Base-by-base conservation (phyloP, 495 filamentous ascomycete species). In the Talaromyces borbonicus region DNA sequence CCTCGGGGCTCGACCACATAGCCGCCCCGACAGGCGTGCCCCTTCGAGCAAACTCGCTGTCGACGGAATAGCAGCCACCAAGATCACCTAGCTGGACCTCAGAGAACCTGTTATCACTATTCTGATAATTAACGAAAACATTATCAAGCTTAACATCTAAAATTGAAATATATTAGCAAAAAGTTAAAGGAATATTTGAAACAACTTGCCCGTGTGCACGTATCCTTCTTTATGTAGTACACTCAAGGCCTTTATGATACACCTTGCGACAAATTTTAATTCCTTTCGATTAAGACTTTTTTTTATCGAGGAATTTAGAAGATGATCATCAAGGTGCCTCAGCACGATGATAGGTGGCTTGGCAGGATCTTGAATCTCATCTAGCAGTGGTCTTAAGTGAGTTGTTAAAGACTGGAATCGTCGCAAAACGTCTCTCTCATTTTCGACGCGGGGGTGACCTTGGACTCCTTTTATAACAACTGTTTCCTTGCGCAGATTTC, bases 271-370 rank as follows among this genome's bases (percentile, higher is more conserved):
- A 44, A 43, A 44, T 20, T 49, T 45, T 11, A 49, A 30, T 31
- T 49, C 47, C 32, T 49, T 72, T 31, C 26, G 37, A 12, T 47
- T 42, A 15, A 71, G 54, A 33, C 52, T 52, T 54, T 67, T 58
- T 25, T 48, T 53, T 46, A 58, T 60, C 15, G 60, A 68, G 37
- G 60, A 60, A 26, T 54, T 50, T 23, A 59, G 49, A 19, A 61
- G 35, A 56, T 71, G 55, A 51, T 58, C 56, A 42, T 73, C 66
- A 9, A 68, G 56, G 44, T 66, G 47, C 45, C 52, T 49, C 29
- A 69, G 55, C 43, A 69, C 56, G 40, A 69, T 58, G 33, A 63
- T 57, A 26, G 63, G 58, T 25, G 65, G 65, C 38, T 60, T 54
- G 27, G 52, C 35, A 23, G 59, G 56, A 48, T 68, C 59, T 38